Conservation (phyloP, 2,329 filamentous ascomycete species). For the Aureobasidium sp. region DNA sequence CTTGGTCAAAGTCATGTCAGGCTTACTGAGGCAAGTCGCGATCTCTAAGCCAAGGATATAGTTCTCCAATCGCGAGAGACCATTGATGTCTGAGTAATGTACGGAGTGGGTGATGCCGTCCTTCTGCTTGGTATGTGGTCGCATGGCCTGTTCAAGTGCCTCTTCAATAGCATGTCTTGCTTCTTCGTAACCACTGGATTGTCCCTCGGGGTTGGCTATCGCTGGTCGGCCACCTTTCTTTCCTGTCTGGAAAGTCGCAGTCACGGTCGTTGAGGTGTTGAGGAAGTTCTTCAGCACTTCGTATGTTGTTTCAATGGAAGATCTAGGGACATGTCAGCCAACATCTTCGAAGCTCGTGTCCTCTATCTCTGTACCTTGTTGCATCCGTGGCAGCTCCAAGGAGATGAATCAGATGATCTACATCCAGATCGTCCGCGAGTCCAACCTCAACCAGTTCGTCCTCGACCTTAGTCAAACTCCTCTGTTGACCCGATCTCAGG, state of each 20-base stretch:
- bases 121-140: constrained; percentile 19
- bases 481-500: constrained; percentile 22
- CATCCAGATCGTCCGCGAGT: constrained; percentile 23
- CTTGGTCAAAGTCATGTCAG: neutral
- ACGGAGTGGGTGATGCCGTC: constrained; percentile 23
- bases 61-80: constrained; percentile 29
- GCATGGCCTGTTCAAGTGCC: constrained; percentile 24
- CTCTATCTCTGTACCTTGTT: constrained; percentile 12
- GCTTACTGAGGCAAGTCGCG: constrained; percentile 25
- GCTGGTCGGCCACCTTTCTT: constrained; percentile 26
- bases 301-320: constrained; percentile 21
- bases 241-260: constrained; percentile 25
- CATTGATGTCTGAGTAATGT: constrained; percentile 30
- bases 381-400: constrained; percentile 24
- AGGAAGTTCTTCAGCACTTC: constrained; percentile 25
- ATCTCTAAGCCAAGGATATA: constrained; percentile 30
- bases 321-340: constrained; percentile 15
- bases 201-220: constrained; percentile 21
- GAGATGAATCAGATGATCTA: constrained; percentile 27
- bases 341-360: neutral
- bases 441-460: constrained; percentile 24
- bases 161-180: constrained; percentile 27
- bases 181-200: constrained; percentile 21
- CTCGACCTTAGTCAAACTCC: constrained; percentile 20
- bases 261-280: constrained; percentile 22